Conservation (phyloP, 2,329 filamentous ascomycete species). For the Alternaria hordeiaustralica region DNA sequence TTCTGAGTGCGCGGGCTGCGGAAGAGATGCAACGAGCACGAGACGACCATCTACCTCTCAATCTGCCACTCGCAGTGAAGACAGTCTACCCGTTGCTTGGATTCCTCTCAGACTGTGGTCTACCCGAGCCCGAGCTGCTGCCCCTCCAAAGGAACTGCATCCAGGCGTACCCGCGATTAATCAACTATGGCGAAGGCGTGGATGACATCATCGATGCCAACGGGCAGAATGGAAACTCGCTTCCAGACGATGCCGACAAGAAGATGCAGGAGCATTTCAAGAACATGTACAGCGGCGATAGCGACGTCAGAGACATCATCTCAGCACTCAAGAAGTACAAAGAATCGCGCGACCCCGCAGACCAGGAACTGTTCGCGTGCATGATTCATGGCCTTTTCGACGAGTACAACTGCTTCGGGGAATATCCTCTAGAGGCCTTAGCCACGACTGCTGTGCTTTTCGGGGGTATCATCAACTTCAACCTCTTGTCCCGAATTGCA, state of each 20-base stretch:
- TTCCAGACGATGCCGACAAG: conserved; percentile 79
- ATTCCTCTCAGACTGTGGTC: conserved; percentile 68
- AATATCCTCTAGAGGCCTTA: conserved; percentile 94
- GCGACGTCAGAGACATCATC: conserved; percentile 85
- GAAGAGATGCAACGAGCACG: conserved; percentile 79
- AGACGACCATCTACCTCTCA: conserved; percentile 69
- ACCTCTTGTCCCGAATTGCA: conserved; percentile 86
- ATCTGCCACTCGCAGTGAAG: conserved; percentile 80
- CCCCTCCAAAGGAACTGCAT: conserved; percentile 86
- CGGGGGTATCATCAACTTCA: conserved; percentile 93
- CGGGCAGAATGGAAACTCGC: conserved; percentile 77
- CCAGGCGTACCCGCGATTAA: conserved; percentile 88
- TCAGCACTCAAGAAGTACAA: conserved; percentile 87
- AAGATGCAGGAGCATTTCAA: conserved; percentile 99
- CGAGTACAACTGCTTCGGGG: conserved; percentile 93
- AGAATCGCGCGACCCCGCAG: conserved; percentile 78
- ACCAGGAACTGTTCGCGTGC: conserved; percentile 95
- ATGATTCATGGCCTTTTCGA: conserved; percentile 99
- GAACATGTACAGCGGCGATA: conserved; percentile 93
- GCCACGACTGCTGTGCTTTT: conserved; percentile 96
- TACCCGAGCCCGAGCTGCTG: conserved; percentile 73
- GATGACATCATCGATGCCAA: conserved; percentile 91
- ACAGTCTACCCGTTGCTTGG: conserved; percentile 82
- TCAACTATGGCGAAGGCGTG: conserved; percentile 93
- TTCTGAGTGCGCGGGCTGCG: conserved; percentile 82